Percentiles rank a stretch among this genome's conserved stretches.
phyloP scores from a whole-genome alignment of 1,284 basidiomycete species.

The Ceratobasidium sp. region DNA sequence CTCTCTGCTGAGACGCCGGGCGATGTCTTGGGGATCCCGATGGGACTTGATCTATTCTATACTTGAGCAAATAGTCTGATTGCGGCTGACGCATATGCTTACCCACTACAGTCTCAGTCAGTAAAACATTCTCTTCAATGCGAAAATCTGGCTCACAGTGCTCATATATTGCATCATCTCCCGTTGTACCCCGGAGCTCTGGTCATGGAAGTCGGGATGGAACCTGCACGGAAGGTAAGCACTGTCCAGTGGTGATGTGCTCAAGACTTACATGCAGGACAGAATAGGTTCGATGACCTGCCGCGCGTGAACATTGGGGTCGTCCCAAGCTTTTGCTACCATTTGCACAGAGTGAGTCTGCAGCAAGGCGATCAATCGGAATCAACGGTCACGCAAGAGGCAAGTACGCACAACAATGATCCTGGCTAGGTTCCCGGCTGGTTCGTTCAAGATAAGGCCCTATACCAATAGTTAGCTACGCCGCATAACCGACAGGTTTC shows the following conservation, averaged over 20 bases:
- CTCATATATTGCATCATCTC: slow-evolving; percentile 73
- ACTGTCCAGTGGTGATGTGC: slow-evolving; percentile 13
- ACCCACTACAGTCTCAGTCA: slow-evolving; percentile 22
- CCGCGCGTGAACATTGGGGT: slow-evolving; percentile 71
- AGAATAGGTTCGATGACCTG: slow-evolving; percentile 77
- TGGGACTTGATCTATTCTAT: slow-evolving; percentile 70
- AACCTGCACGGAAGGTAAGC: slow-evolving; percentile 64
- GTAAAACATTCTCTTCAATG: not conserved
- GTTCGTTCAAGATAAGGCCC: slow-evolving; percentile 83
- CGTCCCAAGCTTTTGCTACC: slow-evolving; percentile 89
- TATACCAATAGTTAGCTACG: slow-evolving; percentile 52
- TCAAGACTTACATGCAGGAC: slow-evolving; percentile 72
- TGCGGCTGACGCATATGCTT: slow-evolving; percentile 5
- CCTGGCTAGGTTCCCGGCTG: slow-evolving; percentile 81
- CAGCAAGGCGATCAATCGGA: slow-evolving; percentile 35
- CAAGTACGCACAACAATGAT: slow-evolving; percentile 69
- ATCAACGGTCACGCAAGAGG: slow-evolving; percentile 32
- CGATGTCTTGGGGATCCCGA: slow-evolving; percentile 66
- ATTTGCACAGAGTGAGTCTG: slow-evolving; percentile 70
- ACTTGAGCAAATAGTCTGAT: slow-evolving; percentile 61
- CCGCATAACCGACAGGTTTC: too few relatives aligned
- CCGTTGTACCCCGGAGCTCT: slow-evolving; percentile 76
- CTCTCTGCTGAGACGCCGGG: slow-evolving; percentile 75
- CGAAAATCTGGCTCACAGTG: slow-evolving; percentile 12
- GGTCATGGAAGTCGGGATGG: slow-evolving; percentile 87